Evolutionary conservation across 2,329 filamentous ascomycete species (phyloP).

Genomic region (Ophiocordyceps polyrhachis-furcata): DNA sequence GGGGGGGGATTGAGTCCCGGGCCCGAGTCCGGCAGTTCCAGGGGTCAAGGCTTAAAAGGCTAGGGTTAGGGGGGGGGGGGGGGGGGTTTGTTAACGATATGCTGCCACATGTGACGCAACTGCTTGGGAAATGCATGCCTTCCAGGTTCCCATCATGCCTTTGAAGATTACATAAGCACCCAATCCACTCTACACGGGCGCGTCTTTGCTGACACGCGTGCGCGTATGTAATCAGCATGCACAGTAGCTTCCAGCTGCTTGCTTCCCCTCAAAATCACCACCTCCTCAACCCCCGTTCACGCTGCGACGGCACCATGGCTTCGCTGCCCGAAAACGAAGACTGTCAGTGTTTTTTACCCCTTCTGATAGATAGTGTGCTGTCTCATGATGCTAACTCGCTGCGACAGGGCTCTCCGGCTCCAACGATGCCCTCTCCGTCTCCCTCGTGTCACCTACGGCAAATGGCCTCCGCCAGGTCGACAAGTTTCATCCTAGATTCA

Average conservation of each 20-base stretch:
- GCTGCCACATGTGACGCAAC: background rate
- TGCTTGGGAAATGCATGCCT: background rate
- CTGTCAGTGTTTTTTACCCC: slow-evolving; percentile 11
- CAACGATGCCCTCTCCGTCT: slow-evolving; percentile 44
- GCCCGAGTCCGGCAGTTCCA: background rate
- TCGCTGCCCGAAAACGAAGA: slow-evolving; percentile 13
- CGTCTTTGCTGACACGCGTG: background rate
- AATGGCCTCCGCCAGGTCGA: slow-evolving; percentile 36
- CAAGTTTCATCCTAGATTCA: slow-evolving; percentile 70
- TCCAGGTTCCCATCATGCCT: background rate
- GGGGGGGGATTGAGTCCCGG: too few relatives aligned
- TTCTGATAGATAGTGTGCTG: background rate
- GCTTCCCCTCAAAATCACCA: background rate
- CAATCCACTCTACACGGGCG: background rate
- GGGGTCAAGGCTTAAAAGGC: background rate
- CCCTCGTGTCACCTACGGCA: slow-evolving; percentile 32
- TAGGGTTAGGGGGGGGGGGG: background rate
- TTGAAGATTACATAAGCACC: background rate
- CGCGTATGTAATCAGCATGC: background rate
- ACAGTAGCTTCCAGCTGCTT: background rate
- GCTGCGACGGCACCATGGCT: slow-evolving; percentile 9
- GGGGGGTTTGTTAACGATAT: background rate
- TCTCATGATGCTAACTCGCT: background rate
- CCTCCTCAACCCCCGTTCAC: background rate
- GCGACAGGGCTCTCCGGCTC: slow-evolving; percentile 37